Percentiles rank a stretch among this genome's conserved stretches.
Conservation (phyloP, 768 basidiomycete species). For the Pleurotus tuber-regium region DNA sequence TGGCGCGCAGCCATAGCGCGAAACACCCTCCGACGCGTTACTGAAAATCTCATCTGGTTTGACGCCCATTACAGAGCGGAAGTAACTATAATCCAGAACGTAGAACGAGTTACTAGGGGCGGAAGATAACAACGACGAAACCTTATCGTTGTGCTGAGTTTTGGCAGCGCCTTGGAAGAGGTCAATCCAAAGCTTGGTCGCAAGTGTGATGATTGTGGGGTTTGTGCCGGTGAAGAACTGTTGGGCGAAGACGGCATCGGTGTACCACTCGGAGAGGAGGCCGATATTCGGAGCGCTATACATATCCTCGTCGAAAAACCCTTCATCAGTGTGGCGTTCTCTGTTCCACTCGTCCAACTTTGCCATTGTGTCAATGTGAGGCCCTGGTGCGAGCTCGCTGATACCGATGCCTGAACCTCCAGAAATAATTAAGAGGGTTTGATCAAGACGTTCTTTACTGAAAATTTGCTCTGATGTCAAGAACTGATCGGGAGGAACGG, state of each 20-base stretch:
- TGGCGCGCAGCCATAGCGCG: constrained; percentile 24
- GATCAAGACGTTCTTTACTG: constrained; percentile 14
- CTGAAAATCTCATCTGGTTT: constrained; percentile 12
- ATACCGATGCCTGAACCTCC: neutral
- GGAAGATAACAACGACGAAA: constrained; percentile 13
- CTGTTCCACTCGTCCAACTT: constrained; percentile 17
- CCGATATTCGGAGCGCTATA: constrained; percentile 26
- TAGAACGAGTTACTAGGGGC: constrained; percentile 15
- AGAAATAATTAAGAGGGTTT: constrained; percentile 14
- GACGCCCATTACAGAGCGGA: constrained; percentile 19
- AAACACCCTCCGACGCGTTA: constrained; percentile 10
- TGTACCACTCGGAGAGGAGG: constrained; percentile 27
- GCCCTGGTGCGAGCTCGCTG: constrained; percentile 9
- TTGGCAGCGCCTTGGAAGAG: constrained; percentile 17
- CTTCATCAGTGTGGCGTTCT: constrained; percentile 10
- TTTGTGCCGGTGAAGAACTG: constrained; percentile 29
- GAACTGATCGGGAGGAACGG: constrained; percentile 14
- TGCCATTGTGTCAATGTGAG: constrained; percentile 14
- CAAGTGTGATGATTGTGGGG: constrained; percentile 24
- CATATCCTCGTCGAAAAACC: constrained; percentile 15
- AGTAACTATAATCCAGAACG: constrained; percentile 25
- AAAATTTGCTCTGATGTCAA: constrained; percentile 15
- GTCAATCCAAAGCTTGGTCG: constrained; percentile 18
- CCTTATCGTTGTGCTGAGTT: constrained; percentile 13
- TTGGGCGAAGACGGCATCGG: constrained; percentile 27